phyloP scores from a whole-genome alignment of 768 basidiomycete genomes.

The Leucogyrophana mollusca region DNA sequence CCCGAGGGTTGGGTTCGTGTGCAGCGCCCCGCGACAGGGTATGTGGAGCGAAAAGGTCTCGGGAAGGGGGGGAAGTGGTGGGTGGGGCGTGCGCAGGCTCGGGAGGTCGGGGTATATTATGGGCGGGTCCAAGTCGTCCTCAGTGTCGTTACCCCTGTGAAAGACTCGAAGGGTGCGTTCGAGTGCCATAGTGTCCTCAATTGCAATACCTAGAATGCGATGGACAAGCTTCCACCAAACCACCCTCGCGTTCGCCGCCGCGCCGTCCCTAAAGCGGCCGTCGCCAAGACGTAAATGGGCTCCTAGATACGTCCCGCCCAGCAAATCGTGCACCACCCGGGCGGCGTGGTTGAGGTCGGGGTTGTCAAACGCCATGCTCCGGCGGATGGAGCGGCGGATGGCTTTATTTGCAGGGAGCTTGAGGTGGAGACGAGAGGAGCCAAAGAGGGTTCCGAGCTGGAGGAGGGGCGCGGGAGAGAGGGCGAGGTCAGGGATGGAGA shows the following conservation, averaged over 20 bases:
- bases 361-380: conserved; percentile 57
- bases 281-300: conserved; percentile 72
- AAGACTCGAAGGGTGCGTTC: conserved; percentile 21
- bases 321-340: conserved; percentile 37
- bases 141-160: conserved; percentile 1
- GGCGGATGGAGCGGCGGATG: conserved; percentile 48
- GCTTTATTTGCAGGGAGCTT: conserved; percentile 35
- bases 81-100: conserved; percentile 24
- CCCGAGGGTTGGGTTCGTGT: conserved; percentile 30
- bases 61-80: conserved; percentile 25
- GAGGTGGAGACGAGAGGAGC: conserved; percentile 65
- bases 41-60: conserved; percentile 7
- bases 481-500: conserved; percentile 45
- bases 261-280: conserved; percentile 51
- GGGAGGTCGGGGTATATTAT: background rate
- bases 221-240: conserved; percentile 61
- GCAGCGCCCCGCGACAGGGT: conserved; percentile 39
- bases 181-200: conserved; percentile 32
- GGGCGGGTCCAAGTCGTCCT: background rate
- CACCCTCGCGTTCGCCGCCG: conserved; percentile 39
- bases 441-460: conserved; percentile 75
- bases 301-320: conserved; percentile 54
- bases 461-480: conserved; percentile 48
- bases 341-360: conserved; percentile 43
- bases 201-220: conserved; percentile 41